Evolutionary conservation across 768 basidiomycete species (phyloP).

Genomic region (Gautieria morchelliformis): DNA sequence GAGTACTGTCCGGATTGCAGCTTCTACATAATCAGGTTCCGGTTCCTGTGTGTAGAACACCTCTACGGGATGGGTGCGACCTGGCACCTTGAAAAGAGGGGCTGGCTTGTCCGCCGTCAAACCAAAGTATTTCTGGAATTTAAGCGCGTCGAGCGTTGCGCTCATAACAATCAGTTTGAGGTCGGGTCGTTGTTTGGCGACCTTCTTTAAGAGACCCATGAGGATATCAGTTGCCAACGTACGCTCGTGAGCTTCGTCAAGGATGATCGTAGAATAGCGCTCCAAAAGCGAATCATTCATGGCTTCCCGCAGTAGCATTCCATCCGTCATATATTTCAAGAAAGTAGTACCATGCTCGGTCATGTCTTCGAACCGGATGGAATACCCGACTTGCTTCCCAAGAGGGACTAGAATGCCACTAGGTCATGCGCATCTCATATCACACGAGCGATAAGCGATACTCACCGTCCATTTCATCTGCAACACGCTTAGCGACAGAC

Average conservation of each 20-base stretch:
- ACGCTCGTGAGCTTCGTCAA: conserved; percentile 98
- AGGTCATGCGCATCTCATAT: neutral
- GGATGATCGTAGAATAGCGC: conserved; percentile 94
- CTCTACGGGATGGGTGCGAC: conserved; percentile 91
- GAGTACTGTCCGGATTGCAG: conserved; percentile 89
- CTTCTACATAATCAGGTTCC: conserved; percentile 93
- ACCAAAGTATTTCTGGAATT: conserved; percentile 92
- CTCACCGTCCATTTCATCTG: conserved; percentile 97
- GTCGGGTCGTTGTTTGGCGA: conserved; percentile 73
- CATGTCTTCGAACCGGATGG: conserved; percentile 98
- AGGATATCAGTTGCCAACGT: conserved; percentile 97
- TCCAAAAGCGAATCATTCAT: conserved; percentile 90
- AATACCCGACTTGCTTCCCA: conserved; percentile 93
- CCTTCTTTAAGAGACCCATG: conserved; percentile 88
- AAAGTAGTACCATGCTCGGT: conserved; percentile 85
- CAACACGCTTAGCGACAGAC: conserved; percentile 97
- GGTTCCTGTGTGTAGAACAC: conserved; percentile 90
- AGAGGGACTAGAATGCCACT: conserved; percentile 54
- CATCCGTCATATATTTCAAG: conserved; percentile 99
- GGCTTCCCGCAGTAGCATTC: conserved; percentile 96
- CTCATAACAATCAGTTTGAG: conserved; percentile 99
- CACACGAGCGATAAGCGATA: neutral
- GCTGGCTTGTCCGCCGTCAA: conserved; percentile 40
- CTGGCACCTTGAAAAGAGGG: conserved; percentile 85
- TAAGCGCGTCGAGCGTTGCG: conserved; percentile 91